Evolutionary conservation across 257 asterid genomes (phyloP).

Genomic region (Fraxinus cuspidata): DNA sequence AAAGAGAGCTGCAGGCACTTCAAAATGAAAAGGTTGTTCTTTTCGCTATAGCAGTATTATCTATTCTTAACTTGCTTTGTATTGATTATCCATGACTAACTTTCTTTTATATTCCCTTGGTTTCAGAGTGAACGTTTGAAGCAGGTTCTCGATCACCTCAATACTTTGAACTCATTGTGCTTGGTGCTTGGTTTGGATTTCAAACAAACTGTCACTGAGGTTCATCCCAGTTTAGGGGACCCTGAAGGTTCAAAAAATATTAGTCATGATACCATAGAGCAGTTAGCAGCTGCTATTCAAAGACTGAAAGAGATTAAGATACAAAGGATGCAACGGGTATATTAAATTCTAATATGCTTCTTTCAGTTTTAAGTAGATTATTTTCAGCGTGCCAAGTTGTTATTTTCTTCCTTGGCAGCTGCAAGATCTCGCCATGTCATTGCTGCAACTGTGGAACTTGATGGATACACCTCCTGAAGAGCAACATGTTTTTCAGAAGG

Average conservation of each 20-base stretch:
- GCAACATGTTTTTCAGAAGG: conserved; percentile 80
- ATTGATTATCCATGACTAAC: conserved; percentile 17
- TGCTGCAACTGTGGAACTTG: conserved; percentile 97
- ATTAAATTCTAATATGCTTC: conserved; percentile 13
- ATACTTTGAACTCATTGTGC: conserved; percentile 69
- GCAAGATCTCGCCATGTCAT: conserved; percentile 84
- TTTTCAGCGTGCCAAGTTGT: conserved; percentile 9
- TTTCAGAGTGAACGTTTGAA: conserved; percentile 90
- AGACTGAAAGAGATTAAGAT: conserved; percentile 65
- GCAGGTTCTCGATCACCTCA: conserved; percentile 69
- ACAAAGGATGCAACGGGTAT: conserved; percentile 89
- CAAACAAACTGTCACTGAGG: conserved; percentile 61
- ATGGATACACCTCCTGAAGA: conserved; percentile 97
- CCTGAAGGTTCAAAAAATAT: conserved; percentile 67
- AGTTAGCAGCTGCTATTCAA: conserved; percentile 62
- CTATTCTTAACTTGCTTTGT: conserved; percentile 1
- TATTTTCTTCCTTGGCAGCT: conserved; percentile 42
- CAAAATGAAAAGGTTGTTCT: conserved; percentile 76
- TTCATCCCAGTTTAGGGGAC: conserved; percentile 86
- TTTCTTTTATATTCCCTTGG: conserved; percentile 24
- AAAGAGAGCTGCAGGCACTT: conserved; percentile 73
- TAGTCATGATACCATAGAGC: conserved; percentile 67
- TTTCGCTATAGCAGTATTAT: conserved; percentile 13
- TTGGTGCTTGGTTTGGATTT: conserved; percentile 90
- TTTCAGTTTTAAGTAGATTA: conserved; percentile 22